Base-by-base conservation (phyloP, 495 filamentous ascomycete genomes). In the Neurospora sp. region DNA sequence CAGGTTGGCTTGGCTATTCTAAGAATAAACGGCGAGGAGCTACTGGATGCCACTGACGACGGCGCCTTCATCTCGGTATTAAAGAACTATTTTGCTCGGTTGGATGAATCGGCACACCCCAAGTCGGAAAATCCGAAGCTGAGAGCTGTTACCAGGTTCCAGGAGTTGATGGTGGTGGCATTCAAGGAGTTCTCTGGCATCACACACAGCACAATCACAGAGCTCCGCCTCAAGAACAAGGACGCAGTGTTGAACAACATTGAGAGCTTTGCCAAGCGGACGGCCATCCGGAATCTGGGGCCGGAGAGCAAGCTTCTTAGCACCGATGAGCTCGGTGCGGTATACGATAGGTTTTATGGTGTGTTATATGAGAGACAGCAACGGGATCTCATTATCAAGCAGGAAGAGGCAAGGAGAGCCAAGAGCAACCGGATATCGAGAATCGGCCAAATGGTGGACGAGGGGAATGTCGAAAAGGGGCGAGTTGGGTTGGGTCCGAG, bases 151-250 rank as follows among this genome's bases (percentile, higher is more conserved):
- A 99, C 96, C 0, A 88, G 92, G 59, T 99, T 99, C 81, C 96
- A 99, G 79, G 96, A 98, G 78, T 86, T 99, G 71, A 97, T 99
- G 93, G 96, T 99, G 3, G 94, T 98, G 4, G 96, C 96, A 15
- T 98, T 98, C 85, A 97, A 96, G 74, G 96, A 99, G 77, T 99
- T 99, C 77, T 91, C 95, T 1, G 93, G 90, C 10, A 97, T 99
- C 78, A 99, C 96, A 0, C 95, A 98, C 78, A 90, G 88, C 76
- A 97, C 92, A 43, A 94, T 99, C 71, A 90, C 89, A 3, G 96
- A 98, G 74, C 89, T 96, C 74, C 92, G 96, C 28, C 85, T 91
- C 19, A 97, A 94, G 79, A 94, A 97, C 82, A 98, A 97, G 81
- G 93, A 94, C 78, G 90, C 91, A 4, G 94, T 99, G 15, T 82